Percentiles rank a stretch among this genome's conserved stretches.
These are phyloP conservation scores for Penicillium sp. DNA, from an alignment of 2,329 filamentous ascomycete species.

Conservation along the genomic window DNA sequence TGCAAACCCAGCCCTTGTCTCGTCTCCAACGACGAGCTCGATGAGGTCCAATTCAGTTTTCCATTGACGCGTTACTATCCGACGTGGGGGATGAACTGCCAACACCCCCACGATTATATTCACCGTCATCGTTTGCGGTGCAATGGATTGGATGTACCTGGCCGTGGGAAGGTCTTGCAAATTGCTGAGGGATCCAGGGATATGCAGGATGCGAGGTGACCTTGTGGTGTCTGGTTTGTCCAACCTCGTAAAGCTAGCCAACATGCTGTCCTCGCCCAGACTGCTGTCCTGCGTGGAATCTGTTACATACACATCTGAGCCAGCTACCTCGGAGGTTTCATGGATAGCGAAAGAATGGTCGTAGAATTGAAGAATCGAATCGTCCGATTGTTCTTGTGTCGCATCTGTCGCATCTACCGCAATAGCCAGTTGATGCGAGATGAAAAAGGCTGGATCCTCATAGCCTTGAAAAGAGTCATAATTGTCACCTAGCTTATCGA, in stretches of 20 bases:
- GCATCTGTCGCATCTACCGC: conserved; percentile 3
- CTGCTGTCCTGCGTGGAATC: conserved; percentile 23
- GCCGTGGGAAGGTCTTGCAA: conserved; percentile 64
- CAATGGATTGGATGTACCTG: conserved; percentile 55
- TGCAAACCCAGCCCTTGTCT: conserved; percentile 69
- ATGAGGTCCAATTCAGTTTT: conserved; percentile 54
- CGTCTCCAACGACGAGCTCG: conserved; percentile 73
- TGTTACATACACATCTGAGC: conserved; percentile 16
- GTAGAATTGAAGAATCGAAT: conserved; percentile 56
- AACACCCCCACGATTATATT: conserved; percentile 75
- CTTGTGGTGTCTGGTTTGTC: conserved; percentile 8
- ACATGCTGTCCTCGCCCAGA: conserved; percentile 14
- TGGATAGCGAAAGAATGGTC: conserved; percentile 68
- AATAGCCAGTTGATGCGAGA: conserved; percentile 23
- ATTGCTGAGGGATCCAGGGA: conserved; percentile 48
- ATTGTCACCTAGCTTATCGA: conserved; percentile 4
- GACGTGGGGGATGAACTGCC: conserved; percentile 58
- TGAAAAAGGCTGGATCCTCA: conserved; percentile 25
- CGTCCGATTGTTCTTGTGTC: conserved; percentile 7
- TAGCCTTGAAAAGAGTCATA: conserved; percentile 9
- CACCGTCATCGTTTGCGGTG: conserved; percentile 71
- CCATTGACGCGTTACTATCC: conserved; percentile 54
- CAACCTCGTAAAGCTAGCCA: conserved; percentile 1
- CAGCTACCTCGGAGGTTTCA: conserved; percentile 41
- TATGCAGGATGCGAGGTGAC: conserved; percentile 22